These are phyloP conservation scores for Nemania abortiva DNA, from an alignment of 2,329 filamentous ascomycete genomes.

Conservation along the genomic window DNA sequence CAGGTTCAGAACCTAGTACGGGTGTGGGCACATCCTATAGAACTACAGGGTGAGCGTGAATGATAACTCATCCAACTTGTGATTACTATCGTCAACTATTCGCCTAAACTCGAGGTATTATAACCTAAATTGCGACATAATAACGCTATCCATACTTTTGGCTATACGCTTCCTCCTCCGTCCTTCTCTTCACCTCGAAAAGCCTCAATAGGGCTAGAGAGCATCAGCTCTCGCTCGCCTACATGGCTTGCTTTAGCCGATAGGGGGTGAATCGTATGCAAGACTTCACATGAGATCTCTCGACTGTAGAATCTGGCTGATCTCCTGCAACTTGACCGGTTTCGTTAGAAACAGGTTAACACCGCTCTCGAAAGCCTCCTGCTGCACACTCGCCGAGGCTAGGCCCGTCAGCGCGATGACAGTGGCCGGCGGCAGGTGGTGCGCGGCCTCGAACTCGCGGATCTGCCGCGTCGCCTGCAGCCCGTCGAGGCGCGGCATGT, in stretches of 20 bases:
- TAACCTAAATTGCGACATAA: background rate
- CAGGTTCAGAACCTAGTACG: background rate
- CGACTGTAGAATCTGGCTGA: conserved; percentile 27
- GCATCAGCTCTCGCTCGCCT: background rate
- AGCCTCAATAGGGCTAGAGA: background rate
- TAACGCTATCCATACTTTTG: conserved; percentile 5
- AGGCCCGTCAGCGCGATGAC: conserved; percentile 61
- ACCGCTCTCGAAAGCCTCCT: conserved; percentile 60
- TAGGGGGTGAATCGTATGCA: background rate
- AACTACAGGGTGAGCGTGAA: background rate
- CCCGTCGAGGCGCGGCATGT: conserved; percentile 37
- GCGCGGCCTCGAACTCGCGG: conserved; percentile 42
- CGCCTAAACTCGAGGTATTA: background rate
- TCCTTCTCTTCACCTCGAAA: background rate
- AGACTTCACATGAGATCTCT: conserved; percentile 23
- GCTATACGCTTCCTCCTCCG: background rate
- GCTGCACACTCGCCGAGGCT: conserved; percentile 57
- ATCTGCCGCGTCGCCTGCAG: conserved; percentile 34
- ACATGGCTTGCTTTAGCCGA: background rate
- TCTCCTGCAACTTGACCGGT: conserved; percentile 56
- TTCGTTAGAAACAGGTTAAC: conserved; percentile 63
- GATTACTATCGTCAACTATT: background rate
- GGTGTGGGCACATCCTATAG: background rate
- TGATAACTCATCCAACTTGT: background rate
- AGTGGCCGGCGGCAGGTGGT: conserved; percentile 53